These are phyloP conservation scores for Solanum lignicaule DNA, from an alignment of 257 asterid genomes.

Conservation along the genomic window DNA sequence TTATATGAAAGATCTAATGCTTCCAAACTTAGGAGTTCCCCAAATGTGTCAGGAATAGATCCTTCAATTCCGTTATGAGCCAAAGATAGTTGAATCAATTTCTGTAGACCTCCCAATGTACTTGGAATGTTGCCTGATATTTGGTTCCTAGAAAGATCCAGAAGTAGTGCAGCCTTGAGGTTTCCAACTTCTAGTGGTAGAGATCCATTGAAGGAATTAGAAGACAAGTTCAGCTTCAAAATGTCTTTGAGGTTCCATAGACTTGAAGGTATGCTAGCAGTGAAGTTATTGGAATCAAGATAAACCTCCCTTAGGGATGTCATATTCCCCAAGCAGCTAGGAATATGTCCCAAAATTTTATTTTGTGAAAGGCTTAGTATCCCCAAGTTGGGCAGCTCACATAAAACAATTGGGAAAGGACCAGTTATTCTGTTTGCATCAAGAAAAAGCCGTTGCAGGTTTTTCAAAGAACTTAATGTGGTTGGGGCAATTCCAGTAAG, in stretches of 20 bases:
- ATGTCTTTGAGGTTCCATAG: not conserved
- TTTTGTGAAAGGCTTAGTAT: conserved; percentile 4
- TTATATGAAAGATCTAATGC: conserved; percentile 21
- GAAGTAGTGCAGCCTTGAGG: not conserved
- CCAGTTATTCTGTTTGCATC: conserved; percentile 4
- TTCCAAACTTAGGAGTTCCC: conserved; percentile 7
- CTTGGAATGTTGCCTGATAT: conserved; percentile 17
- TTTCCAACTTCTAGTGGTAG: not conserved
- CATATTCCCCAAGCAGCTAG: conserved; percentile 11
- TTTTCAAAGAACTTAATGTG: not conserved
- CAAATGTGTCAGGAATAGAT: conserved; percentile 14
- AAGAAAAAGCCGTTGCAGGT: conserved; percentile 5
- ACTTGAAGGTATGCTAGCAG: not conserved
- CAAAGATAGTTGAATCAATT: conserved; percentile 12
- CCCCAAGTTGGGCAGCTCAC: not conserved
- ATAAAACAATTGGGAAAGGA: conserved; percentile 4
- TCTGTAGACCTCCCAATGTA: conserved; percentile 5
- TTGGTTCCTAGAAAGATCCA: conserved; percentile 6
- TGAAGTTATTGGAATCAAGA: not conserved
- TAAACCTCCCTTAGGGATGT: conserved; percentile 11
- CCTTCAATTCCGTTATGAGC: conserved; percentile 21
- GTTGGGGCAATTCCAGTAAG: conserved; percentile 11
- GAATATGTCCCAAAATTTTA: conserved; percentile 11
- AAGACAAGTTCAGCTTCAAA: not conserved
- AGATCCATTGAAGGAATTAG: not conserved